phyloP scores from a whole-genome alignment of 371 early-diverging fungal genomes.

The Mucor piriformis region DNA sequence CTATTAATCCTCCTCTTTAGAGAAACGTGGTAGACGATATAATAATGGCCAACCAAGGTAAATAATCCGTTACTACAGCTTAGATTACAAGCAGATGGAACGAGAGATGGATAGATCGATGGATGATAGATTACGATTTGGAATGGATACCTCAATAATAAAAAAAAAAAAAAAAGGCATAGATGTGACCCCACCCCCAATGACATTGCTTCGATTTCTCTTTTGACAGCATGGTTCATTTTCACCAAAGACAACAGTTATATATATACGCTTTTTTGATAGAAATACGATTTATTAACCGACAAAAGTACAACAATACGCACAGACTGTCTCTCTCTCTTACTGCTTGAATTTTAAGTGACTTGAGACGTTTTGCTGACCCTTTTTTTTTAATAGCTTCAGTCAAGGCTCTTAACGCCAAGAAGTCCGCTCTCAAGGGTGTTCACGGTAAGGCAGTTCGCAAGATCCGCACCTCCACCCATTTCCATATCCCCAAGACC shows the following conservation, averaged over 20 bases:
- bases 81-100: conserved; percentile 5
- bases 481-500: conserved; percentile 95
- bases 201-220: neutral
- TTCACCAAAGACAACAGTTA: too few relatives aligned
- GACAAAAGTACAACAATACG: too few relatives aligned
- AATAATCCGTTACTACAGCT: neutral
- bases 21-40: conserved; percentile 35
- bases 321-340: neutral
- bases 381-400: conserved; percentile 30
- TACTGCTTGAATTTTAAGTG: neutral
- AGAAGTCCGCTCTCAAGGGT: conserved; percentile 92
- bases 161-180: neutral
- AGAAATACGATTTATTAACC: too few relatives aligned
- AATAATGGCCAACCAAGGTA: conserved; percentile 33
- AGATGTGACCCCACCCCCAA: too few relatives aligned
- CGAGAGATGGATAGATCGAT: conserved; percentile 6
- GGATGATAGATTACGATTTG: neutral
- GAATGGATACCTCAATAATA: neutral
- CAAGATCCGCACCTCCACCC: conserved; percentile 87
- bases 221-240: neutral
- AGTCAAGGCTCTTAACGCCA: conserved; percentile 68
- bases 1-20: conserved; percentile 32
- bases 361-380: neutral
- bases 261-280: too few relatives aligned
- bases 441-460: conserved; percentile 72